Evolutionary conservation across 176 grass and related monocot genomes (phyloP), one percentile per base, ranked within the genome.

Genomic region (Carex pumila): DNA sequence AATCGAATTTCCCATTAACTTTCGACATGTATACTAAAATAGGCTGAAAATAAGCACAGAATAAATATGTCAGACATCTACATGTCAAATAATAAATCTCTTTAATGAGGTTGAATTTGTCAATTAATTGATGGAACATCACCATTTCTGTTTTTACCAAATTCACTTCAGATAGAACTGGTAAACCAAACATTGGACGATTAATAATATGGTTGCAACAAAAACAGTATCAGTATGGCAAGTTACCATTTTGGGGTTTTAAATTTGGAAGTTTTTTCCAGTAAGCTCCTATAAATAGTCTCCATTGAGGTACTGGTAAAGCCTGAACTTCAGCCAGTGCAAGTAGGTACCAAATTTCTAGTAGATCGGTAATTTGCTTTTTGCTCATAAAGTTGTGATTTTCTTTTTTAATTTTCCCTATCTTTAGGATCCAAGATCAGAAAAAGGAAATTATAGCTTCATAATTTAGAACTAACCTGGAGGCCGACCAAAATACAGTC

Each of bases 21-120:
- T 98, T 98, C 61, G 85, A 98, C 84, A 94, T 91, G 86, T 98
- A 94, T 12, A 98, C 92, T 65, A 98, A 85, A 84, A 98, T 98
- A 53, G 95, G 92, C 95, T 98, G 75, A 49, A 71, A 93, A 43
- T 79, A 89, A 85, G 83, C 63, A 61, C 74, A 58, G 49, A 65
- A 73, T 68, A 83, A 71, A 57, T 6, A 29, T 52, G 7, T 83
- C 52, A 65, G 47, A 8, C 52, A 53, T 66, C 54, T 32, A 83
- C 54, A 52, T 30, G 65, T 83, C 62, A 52, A 52, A 30, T 10
- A 55, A 70, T 68, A 69, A 69, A 31, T 52, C 13, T 34, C 21
- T 18, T 58, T 41, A 65, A 83, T 12, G 5, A 54, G 58, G 22
- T 30, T 5, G 25, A 82, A 10, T 47, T 66, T 66, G 11, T 25